phyloP scores from a whole-genome alignment of 2,329 filamentous ascomycete genomes.

The Arthroderma sp. region DNA sequence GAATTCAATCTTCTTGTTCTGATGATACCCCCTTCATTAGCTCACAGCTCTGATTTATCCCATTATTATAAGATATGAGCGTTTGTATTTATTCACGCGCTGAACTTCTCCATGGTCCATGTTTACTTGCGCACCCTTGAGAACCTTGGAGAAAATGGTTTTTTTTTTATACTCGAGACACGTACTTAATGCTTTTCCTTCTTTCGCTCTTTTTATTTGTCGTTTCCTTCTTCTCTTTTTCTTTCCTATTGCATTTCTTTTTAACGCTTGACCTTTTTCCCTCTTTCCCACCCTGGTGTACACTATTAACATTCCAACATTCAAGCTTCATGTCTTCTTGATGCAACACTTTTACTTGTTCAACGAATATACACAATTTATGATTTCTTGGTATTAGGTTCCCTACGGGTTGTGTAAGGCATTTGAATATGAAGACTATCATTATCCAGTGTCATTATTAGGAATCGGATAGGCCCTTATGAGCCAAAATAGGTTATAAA shows the following conservation, averaged over 20 bases:
- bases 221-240: constrained; percentile 10
- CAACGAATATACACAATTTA: constrained; percentile 2
- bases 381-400: background rate
- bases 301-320: background rate
- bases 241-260: constrained; percentile 6
- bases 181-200: constrained; percentile 21
- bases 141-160: background rate
- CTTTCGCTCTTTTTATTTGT: constrained; percentile 16
- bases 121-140: background rate
- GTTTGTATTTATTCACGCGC: background rate
- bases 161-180: background rate
- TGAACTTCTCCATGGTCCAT: background rate
- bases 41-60: background rate
- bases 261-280: constrained; percentile 21
- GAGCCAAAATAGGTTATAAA: too few relatives aligned
- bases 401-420: background rate
- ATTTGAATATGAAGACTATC: background rate
- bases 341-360: background rate
- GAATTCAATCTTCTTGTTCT: constrained; percentile 1
- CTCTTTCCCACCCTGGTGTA: constrained; percentile 9
- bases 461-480: background rate
- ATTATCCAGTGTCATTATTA: background rate
- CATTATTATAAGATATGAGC: constrained; percentile 5
- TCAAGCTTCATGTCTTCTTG: background rate
- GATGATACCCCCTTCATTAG: constrained; percentile 3